These are phyloP conservation scores for Aspergillus japonicus DNA, from an alignment of 2,329 filamentous ascomycete genomes.

Conservation along the genomic window DNA sequence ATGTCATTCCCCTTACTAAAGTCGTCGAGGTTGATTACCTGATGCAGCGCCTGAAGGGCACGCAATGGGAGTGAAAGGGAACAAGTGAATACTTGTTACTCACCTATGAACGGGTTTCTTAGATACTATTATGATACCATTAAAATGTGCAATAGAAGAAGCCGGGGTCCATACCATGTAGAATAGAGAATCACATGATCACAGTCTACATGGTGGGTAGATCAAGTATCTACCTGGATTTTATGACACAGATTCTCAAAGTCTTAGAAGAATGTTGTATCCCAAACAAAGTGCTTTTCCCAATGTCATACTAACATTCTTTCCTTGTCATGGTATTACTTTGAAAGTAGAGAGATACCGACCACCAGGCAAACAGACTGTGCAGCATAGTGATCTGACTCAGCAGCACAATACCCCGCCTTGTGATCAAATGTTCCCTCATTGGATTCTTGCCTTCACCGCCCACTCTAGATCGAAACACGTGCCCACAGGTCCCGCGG, in stretches of 20 bases:
- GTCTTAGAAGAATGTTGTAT: too few relatives aligned
- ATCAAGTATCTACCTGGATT: too few relatives aligned
- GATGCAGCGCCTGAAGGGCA: constrained; percentile 76
- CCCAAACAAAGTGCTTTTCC: too few relatives aligned
- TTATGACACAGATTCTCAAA: too few relatives aligned
- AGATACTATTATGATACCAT: not conserved
- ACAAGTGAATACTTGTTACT: not conserved
- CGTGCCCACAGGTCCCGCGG: not conserved
- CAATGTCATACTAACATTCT: too few relatives aligned
- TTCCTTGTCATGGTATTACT: too few relatives aligned
- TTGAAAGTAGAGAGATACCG: too few relatives aligned
- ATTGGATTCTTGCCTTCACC: not conserved
- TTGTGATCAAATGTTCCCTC: not conserved
- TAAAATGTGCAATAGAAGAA: not conserved
- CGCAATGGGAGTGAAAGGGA: constrained; percentile 46
- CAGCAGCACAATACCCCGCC: not conserved
- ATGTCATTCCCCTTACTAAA: constrained; percentile 95
- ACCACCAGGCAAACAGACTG: constrained; percentile 7
- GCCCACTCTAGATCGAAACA: not conserved
- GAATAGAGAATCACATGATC: not conserved
- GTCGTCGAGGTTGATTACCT: constrained; percentile 97
- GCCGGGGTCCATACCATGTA: not conserved
- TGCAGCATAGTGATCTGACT: constrained; percentile 14
- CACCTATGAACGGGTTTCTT: not conserved
- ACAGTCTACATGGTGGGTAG: too few relatives aligned